phyloP scores from a whole-genome alignment of 768 basidiomycete genomes.

The Trametes cinnabarina region DNA sequence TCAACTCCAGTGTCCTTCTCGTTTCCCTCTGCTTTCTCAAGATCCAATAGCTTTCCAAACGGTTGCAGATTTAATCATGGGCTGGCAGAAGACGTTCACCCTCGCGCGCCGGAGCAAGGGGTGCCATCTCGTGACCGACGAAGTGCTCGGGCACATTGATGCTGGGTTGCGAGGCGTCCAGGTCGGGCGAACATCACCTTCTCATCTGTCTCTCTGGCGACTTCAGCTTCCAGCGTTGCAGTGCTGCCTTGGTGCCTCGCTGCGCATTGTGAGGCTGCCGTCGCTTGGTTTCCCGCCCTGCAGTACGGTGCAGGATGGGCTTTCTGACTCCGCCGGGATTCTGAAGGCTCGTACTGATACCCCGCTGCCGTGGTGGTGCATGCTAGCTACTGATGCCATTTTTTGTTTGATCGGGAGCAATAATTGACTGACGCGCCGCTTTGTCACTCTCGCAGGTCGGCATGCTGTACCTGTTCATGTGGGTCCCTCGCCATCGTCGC shows the following conservation, averaged over 20 bases:
- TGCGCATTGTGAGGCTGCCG: neutral
- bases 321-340: neutral
- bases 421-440: neutral
- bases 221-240: neutral
- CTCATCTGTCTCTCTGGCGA: conserved; percentile 11
- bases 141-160: conserved; percentile 63
- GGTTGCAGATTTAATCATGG: conserved; percentile 48
- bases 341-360: neutral
- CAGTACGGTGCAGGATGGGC: neutral
- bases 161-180: conserved; percentile 67
- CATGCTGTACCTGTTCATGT: conserved; percentile 90
- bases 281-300: neutral
- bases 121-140: conserved; percentile 83
- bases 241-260: neutral
- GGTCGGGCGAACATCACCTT: conserved; percentile 36
- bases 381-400: neutral
- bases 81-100: conserved; percentile 86
- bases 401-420: neutral
- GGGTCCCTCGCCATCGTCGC: conserved; percentile 28
- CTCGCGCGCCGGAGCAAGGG: conserved; percentile 55
- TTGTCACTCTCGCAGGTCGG: conserved; percentile 52
- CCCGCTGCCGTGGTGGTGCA: neutral
- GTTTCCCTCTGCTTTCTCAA: neutral
- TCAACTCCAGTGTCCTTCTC: no score
- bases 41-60: neutral